Percentiles rank a stretch among this genome's conserved stretches.
These are phyloP conservation scores for Orbilia javanica DNA, from an alignment of 2,329 filamentous ascomycete genomes.

Conservation along the genomic window DNA sequence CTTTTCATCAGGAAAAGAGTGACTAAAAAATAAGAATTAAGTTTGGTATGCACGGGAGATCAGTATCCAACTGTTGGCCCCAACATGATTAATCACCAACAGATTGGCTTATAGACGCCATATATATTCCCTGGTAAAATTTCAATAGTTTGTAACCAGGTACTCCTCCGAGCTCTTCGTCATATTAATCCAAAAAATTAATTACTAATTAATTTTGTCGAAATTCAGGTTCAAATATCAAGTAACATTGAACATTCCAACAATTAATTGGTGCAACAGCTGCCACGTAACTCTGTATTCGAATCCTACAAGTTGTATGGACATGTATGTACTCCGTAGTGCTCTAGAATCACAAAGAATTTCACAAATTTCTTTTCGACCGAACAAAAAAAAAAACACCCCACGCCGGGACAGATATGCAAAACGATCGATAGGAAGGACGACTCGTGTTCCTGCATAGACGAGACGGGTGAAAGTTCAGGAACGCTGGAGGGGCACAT, in stretches of 20 bases:
- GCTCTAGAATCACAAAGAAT: not conserved
- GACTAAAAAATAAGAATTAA: not conserved
- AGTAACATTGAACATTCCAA: too few species aligned
- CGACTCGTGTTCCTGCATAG: slow-evolving; percentile 51
- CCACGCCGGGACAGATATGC: too few species aligned
- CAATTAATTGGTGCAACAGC: not conserved
- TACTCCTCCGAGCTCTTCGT: not conserved
- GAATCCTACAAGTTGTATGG: not conserved
- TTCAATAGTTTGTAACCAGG: not conserved
- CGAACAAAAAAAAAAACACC: not conserved
- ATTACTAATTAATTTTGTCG: not conserved
- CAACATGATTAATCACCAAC: not conserved
- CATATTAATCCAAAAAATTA: not conserved
- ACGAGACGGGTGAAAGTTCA: slow-evolving; percentile 16
- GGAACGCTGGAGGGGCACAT: slow-evolving; percentile 6
- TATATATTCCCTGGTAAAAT: not conserved
- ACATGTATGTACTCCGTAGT: not conserved
- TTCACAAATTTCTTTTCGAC: not conserved
- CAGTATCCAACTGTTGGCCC: slow-evolving; percentile 1
- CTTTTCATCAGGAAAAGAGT: not conserved
- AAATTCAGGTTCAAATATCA: not conserved
- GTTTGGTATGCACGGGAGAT: not conserved
- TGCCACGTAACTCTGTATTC: slow-evolving; percentile 9
- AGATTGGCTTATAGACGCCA: not conserved
- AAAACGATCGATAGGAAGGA: not conserved